Evolutionary conservation across 106 monocot genomes (phyloP), one percentile per base, ranked within the genome.

Genomic region (Allium sativum): DNA sequence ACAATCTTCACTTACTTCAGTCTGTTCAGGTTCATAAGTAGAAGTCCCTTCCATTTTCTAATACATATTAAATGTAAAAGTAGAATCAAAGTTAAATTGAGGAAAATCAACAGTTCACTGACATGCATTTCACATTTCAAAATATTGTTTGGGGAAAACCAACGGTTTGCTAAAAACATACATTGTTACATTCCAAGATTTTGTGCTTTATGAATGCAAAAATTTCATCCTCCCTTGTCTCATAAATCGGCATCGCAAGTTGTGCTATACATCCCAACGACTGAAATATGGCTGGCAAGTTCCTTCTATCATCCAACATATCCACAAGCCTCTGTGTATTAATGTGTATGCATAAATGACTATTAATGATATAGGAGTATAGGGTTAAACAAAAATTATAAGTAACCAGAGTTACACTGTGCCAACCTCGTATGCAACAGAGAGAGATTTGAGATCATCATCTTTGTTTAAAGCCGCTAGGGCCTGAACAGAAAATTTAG

Each of bases 251-350:
- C 92, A 87, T 88, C 7, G 98, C 92, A 78, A 74, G 82, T 70
- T 98, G 88, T 7, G 98, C 98, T 69, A 98, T 98, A 69, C 87
- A 98, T 48, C 91, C 98, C 48, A 98, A 73, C 51, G 92, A 92
- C 54, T 98, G 98, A 57, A 98, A 77, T 70, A 92, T 75, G 19
- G 98, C 76, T 70, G 88, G 98, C 58, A 98, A 65, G 66, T 92
- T 82, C 58, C 77, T 87, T 76, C 74, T 92, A 64, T 85, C 79
- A 55, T 82, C 85, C 58, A 98, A 72, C 64, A 74, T 88, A 77
- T 98, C 98, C 40, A 98, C 92, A 72, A 98, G 84, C 68, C 88
- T 85, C 98, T 98, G 84, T 19, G 73, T 77, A 44, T 14, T 8
- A 52, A 70, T 62, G 31, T 31, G 5, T 31, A 31, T 5, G 5